Evolutionary conservation across 768 basidiomycete genomes (phyloP), one percentile per base, ranked within the genome.

Genomic region (Hortiboletus campestris): DNA sequence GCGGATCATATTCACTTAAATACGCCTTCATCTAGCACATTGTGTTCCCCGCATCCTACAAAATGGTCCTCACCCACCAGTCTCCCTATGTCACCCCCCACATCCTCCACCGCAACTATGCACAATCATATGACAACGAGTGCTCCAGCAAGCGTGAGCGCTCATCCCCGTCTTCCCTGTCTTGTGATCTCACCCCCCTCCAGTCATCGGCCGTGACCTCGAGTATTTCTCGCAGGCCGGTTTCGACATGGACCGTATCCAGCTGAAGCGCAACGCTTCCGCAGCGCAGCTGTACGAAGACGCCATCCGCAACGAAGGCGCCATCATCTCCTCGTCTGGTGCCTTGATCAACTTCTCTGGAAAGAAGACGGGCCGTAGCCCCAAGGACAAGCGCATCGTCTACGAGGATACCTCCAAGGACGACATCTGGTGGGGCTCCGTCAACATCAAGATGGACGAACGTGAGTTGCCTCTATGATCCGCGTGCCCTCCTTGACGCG

Each of bases 331-430:
- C 51, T 86, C 91, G 31, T 91, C 87, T 7, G 97, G 97, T 49
- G 94, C 97, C 19, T 79, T 99, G 66, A 99, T 99, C 86, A 99
- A 99, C 83, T 99, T 98, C 68, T 97, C 94, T 11, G 97, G 97
- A 29, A 98, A 98, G 82, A 99, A 99, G 82, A 98, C 97, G 3
- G 97, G 97, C 53, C 84, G 97, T 46, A 89, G 86, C 63, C 97
- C 97, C 50, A 99, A 98, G 73, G 97, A 99, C 84, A 99, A 98
- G 84, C 94, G 97, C 59, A 98, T 99, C 68, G 97, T 99, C 67
- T 98, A 80, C 71, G 97, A 99, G 74, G 95, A 98, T 64, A 89
- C 91, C 49, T 88, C 85, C 76, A 97, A 94, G 75, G 94, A 98
- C 69, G 85, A 98, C 59, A 89, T 99, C 72, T 99, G 97, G 95